A percentile compares a stretch with the other conserved stretches of the same genome.
phyloP scores from a whole-genome alignment of 208 protist species.

The Porcisia deanei region DNA sequence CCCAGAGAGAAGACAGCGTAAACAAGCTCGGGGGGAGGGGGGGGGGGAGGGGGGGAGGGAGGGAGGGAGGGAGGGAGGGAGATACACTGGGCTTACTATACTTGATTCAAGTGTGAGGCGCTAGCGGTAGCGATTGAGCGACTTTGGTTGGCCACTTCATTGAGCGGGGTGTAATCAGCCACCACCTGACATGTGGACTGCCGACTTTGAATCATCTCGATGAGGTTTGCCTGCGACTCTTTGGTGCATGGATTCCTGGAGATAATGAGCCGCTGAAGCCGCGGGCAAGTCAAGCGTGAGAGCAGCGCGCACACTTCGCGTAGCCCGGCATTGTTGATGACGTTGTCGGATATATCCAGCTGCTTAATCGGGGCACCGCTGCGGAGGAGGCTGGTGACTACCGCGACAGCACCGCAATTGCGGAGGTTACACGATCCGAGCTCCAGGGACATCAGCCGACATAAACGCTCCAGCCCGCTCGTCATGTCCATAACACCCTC shows the following conservation, averaged over 20 bases:
- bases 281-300: constrained; percentile 31
- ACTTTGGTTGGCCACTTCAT: constrained; percentile 21
- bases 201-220: constrained; percentile 38
- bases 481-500: constrained; percentile 56
- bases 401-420: constrained; percentile 42
- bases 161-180: constrained; percentile 50
- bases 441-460: constrained; percentile 37
- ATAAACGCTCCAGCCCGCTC: constrained; percentile 40
- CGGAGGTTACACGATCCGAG: constrained; percentile 54
- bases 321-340: constrained; percentile 56
- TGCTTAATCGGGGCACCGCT: constrained; percentile 47
- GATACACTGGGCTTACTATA: neutral
- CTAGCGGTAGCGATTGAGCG: constrained; percentile 1
- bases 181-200: constrained; percentile 49
- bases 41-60: neutral
- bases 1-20: no score
- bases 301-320: constrained; percentile 42
- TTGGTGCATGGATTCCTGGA: constrained; percentile 58
- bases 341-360: constrained; percentile 69
- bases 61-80: neutral
- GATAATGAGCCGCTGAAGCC: constrained; percentile 45
- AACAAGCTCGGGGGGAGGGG: neutral
- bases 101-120: constrained; percentile 8
- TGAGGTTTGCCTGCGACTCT: constrained; percentile 22
- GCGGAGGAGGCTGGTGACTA: constrained; percentile 44